Evolutionary conservation across 1,139 yeast species (phyloP), one percentile per base, ranked within the genome.

Genomic region (Zygoascus sp.): DNA sequence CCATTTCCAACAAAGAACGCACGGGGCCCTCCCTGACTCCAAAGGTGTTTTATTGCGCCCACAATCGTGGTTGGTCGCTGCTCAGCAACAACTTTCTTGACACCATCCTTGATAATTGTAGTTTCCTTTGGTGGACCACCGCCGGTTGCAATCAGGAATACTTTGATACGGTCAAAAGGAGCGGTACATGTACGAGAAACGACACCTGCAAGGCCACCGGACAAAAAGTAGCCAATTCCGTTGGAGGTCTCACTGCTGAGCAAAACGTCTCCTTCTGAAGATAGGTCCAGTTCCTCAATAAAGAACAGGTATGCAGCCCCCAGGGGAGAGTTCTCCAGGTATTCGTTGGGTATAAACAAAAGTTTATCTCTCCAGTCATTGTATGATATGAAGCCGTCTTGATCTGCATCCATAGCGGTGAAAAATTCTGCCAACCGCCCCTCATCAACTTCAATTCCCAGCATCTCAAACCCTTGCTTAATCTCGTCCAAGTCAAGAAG

Each of bases 101-200:
- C 59, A 5, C 63, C 56, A 6, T 54, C 53, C 17, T 40, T 47
- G 2, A 50, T 49, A 11, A 50, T 43, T 5, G 51, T 28, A 6
- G 46, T 22, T 27, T 41, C 35, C 30, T 34, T 21, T 3, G 52
- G 47, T 2, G 60, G 57, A 3, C 55, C 48, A 57, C 89, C 96
- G 0, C 96, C 83, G 63, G 96, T 78, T 1, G 98, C 97, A 61
- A 92, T 92, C 48, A 92, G 71, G 58, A 87, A 92, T 16, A 92
- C 97, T 62, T 92, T 92, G 21, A 92, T 78, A 64, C 98, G 76
- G 65, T 92, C 98, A 58, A 92, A 87, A 10, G 98, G 98, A 0
- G 98, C 98, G 0, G 98, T 92, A 59, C 95, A 84, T 0, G 97
- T 89, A 67, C 98, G 79, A n/a, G 97, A 88, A 3, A 92, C 84